Conservation (phyloP, 352 stramenopile genomes). For the Phytophthora aleatoria region DNA sequence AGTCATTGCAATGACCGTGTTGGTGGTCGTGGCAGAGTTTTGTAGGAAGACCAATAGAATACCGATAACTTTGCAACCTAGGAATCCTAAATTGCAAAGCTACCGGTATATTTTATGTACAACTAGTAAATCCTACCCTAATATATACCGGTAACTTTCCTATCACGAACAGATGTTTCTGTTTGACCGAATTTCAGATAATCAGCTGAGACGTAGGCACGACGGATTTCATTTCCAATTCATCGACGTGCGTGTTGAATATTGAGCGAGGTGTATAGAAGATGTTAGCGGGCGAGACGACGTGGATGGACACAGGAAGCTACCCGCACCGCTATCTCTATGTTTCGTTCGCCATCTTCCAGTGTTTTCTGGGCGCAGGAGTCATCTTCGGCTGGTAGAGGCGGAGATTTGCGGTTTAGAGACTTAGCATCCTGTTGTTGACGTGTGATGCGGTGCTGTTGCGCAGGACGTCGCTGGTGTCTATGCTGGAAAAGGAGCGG, state of each 20-base stretch:
- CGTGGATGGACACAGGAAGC: conserved; percentile 36
- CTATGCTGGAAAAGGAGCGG: conserved; percentile 59
- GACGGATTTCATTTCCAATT: conserved; percentile 16
- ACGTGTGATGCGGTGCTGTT: conserved; percentile 6
- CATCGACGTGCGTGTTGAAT: background rate
- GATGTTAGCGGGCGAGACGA: conserved; percentile 34
- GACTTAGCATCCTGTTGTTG: conserved; percentile 1
- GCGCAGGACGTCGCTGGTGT: conserved; percentile 58
- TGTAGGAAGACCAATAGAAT: background rate
- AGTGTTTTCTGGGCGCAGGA: conserved; percentile 64
- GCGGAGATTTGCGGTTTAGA: conserved; percentile 1
- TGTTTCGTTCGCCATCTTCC: conserved; percentile 59
- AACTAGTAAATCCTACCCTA: too few relatives aligned
- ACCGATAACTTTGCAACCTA: too few relatives aligned
- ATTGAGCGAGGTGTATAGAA: background rate
- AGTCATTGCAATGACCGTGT: conserved; percentile 3
- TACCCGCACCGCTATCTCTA: conserved; percentile 47
- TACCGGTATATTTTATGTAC: too few relatives aligned
- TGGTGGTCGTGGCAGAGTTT: conserved; percentile 6
- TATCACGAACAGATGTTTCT: background rate
- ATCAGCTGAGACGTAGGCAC: conserved; percentile 18
- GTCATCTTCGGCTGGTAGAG: conserved; percentile 67
- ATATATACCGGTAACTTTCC: too few relatives aligned
- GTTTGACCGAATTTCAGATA: conserved; percentile 14
- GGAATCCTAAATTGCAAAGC: too few relatives aligned